Conservation (phyloP, 768 basidiomycete genomes). For the Pulveroboletus sp. region DNA sequence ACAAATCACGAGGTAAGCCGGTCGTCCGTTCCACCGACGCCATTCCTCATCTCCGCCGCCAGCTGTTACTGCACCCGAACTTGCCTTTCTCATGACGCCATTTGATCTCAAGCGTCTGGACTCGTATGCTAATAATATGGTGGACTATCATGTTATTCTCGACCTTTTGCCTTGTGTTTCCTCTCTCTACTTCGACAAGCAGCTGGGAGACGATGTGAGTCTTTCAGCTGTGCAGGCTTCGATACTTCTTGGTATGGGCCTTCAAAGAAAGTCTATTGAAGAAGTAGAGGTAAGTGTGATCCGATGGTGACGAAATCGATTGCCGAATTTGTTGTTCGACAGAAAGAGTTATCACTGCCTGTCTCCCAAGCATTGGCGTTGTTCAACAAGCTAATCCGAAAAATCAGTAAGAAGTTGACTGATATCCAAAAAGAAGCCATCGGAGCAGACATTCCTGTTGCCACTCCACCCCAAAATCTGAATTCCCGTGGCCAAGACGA, state of each 20-base stretch:
- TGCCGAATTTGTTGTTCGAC: constrained; percentile 1
- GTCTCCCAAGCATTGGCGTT: constrained; percentile 87
- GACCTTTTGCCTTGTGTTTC: constrained; percentile 85
- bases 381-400: constrained; percentile 87
- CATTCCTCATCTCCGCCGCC: neutral
- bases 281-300: constrained; percentile 70
- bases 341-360: constrained; percentile 80
- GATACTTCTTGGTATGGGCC: constrained; percentile 83
- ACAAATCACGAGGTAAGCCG: constrained; percentile 14
- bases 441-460: constrained; percentile 56
- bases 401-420: constrained; percentile 71
- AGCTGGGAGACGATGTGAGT: constrained; percentile 59
- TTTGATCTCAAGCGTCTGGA: constrained; percentile 96
- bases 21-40: constrained; percentile 28
- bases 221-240: constrained; percentile 90
- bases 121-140: constrained; percentile 92
- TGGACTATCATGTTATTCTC: constrained; percentile 95
- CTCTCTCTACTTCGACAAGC: constrained; percentile 79
- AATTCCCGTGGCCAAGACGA: constrained; percentile 15
- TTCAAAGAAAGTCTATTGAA: constrained; percentile 88
- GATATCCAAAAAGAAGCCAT: constrained; percentile 81
- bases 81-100: constrained; percentile 70
- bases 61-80: constrained; percentile 38
- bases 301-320: constrained; percentile 1
- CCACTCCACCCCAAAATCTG: constrained; percentile 25